Conservation (phyloP, 108 stramenopile genomes). For the Parmales sp. region DNA sequence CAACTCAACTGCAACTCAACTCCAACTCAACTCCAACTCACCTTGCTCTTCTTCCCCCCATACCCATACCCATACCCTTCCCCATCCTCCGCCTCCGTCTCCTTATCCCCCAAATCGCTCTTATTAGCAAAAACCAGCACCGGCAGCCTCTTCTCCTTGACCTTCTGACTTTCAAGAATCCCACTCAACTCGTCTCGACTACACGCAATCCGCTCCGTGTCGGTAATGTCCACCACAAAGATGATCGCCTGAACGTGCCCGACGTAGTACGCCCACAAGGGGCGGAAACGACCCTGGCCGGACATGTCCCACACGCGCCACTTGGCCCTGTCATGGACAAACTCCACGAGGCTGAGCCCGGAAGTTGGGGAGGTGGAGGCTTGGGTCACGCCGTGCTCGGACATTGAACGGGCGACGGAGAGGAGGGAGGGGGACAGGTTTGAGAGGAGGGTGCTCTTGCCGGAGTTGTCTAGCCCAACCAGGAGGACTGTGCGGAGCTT, state of each 20-base stretch:
- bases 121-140: not conserved
- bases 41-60: no score
- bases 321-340: not conserved
- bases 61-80: no score
- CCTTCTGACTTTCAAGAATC: not conserved
- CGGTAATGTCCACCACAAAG: constrained; percentile 3
- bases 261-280: constrained; percentile 1
- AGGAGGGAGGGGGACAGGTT: not conserved
- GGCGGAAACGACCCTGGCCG: constrained; percentile 3
- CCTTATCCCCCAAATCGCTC: not conserved
- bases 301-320: constrained; percentile 13
- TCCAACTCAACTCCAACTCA: no score
- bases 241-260: not conserved
- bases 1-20: no score
- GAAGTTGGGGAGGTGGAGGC: not conserved
- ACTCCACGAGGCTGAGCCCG: not conserved
- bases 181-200: not conserved
- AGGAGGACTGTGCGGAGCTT: not conserved
- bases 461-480: not conserved
- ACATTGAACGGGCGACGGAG: not conserved
- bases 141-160: not conserved
- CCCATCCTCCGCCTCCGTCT: not conserved
- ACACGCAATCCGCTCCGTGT: not conserved
- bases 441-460: constrained; percentile 12
- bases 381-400: not conserved